phyloP scores from a whole-genome alignment of 1,139 yeast species.

The Candida glucosophila region DNA sequence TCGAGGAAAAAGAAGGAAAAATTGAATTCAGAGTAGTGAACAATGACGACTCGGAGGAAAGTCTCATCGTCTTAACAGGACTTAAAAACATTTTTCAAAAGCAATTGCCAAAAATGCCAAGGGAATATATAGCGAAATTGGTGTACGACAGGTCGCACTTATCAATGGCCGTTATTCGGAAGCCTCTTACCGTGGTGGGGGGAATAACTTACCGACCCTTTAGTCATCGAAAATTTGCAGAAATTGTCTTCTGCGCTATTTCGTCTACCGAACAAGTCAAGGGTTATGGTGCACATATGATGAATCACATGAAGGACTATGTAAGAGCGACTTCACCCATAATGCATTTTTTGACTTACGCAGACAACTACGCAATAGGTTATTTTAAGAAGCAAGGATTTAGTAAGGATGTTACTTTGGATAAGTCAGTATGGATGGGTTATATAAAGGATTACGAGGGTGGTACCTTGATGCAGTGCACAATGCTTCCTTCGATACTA shows the following conservation, averaged over 20 bases:
- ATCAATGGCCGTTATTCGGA: slow-evolving; percentile 91
- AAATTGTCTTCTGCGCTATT: slow-evolving; percentile 96
- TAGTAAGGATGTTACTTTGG: slow-evolving; percentile 85
- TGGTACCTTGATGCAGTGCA: slow-evolving; percentile 95
- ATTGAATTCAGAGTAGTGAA: slow-evolving; percentile 43
- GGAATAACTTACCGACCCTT: slow-evolving; percentile 96
- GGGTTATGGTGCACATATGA: slow-evolving; percentile 96
- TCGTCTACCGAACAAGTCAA: slow-evolving; percentile 95
- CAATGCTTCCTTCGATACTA: slow-evolving; percentile 74
- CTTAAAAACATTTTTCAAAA: slow-evolving; percentile 92
- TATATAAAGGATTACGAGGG: slow-evolving; percentile 98
- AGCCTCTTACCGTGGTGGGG: slow-evolving; percentile 92
- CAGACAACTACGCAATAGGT: slow-evolving; percentile 98
- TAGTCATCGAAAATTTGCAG: slow-evolving; percentile 86
- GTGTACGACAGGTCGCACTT: slow-evolving; percentile 92
- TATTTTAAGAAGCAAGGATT: slow-evolving; percentile 97
- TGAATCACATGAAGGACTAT: slow-evolving; percentile 96
- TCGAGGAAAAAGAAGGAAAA: slow-evolving; percentile 3
- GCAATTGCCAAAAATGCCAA: slow-evolving; percentile 97
- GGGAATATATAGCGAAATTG: slow-evolving; percentile 88
- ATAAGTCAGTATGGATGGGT: slow-evolving; percentile 92
- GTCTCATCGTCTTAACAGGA: slow-evolving; percentile 87
- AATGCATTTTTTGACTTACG: slow-evolving; percentile 86
- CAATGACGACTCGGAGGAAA: slow-evolving; percentile 83
- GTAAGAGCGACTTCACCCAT: slow-evolving; percentile 85